A percentile compares a stretch with the other conserved stretches of the same genome.
phyloP scores from a whole-genome alignment of 164 flowering plant genomes.

The Tetrastigma voinierianum region DNA sequence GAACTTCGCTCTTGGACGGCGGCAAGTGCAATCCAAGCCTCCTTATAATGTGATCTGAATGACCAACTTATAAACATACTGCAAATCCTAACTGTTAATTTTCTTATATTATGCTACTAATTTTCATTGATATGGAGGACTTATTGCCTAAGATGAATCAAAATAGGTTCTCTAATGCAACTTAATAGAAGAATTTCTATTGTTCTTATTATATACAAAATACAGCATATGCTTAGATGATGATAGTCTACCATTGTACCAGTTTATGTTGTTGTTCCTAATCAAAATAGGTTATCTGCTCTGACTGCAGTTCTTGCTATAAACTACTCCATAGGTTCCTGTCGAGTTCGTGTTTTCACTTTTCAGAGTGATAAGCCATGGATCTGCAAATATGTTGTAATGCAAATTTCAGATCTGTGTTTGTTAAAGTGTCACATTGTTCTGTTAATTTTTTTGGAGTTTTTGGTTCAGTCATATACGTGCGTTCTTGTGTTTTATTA shows the following conservation, averaged over 20 bases:
- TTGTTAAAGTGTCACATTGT: slow-evolving; percentile 22
- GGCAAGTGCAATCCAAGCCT: too few relatives aligned
- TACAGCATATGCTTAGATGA: not conserved
- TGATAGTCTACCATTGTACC: too few relatives aligned
- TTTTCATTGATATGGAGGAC: not conserved
- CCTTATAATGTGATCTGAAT: too few relatives aligned
- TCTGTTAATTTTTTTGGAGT: not conserved
- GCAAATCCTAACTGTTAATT: not conserved
- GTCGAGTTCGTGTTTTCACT: slow-evolving; percentile 31
- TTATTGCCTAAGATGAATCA: slow-evolving; percentile 1
- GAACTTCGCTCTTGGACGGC: too few relatives aligned
- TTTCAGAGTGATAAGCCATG: slow-evolving; percentile 59
- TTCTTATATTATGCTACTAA: not conserved
- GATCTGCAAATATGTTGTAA: slow-evolving; percentile 54
- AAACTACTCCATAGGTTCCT: slow-evolving; percentile 53
- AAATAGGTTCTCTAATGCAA: not conserved
- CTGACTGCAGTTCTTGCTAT: slow-evolving; percentile 50
- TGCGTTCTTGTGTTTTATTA: slow-evolving; percentile 15
- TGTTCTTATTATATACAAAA: not conserved
- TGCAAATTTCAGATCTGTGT: slow-evolving; percentile 11
- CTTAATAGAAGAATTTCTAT: too few relatives aligned
- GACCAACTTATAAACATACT: not conserved
- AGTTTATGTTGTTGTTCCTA: too few relatives aligned
- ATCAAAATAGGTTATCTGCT: slow-evolving; percentile 43
- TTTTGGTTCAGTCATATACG: slow-evolving; percentile 1